These are phyloP conservation scores for Ormosia semicastrata DNA, from an alignment of 306 rosid genomes.

Conservation along the genomic window DNA sequence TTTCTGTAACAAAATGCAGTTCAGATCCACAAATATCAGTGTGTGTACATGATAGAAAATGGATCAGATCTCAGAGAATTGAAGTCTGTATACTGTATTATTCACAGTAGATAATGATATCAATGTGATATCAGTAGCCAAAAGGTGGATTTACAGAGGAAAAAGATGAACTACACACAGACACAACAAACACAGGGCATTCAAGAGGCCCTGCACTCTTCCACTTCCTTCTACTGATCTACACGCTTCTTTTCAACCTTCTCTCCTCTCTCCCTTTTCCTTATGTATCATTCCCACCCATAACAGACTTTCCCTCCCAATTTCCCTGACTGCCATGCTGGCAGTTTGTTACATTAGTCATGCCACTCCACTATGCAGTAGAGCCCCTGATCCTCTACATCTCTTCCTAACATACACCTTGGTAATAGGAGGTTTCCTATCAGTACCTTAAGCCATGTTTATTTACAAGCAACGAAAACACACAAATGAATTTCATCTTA, in stretches of 20 bases:
- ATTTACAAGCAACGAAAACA: background rate
- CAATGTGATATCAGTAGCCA: no score
- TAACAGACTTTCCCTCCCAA: background rate
- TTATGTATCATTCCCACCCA: background rate
- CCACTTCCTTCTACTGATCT: no score
- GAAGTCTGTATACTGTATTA: no score
- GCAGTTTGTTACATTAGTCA: no score
- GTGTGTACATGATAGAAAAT: background rate
- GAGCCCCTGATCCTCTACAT: background rate
- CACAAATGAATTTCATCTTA: background rate
- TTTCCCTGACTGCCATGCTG: background rate
- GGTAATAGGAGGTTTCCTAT: background rate
- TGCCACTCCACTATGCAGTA: no score
- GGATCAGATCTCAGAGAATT: no score
- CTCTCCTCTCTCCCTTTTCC: background rate
- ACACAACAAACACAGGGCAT: no score
- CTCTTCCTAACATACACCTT: background rate
- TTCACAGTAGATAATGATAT: no score
- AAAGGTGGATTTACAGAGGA: no score
- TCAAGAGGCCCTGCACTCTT: no score
- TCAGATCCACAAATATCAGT: background rate
- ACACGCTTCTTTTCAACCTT: background rate
- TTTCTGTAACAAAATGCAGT: background rate
- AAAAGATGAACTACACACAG: no score
- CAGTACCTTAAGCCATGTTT: background rate